Evolutionary conservation across 345 rosid genomes (phyloP), one percentile per base, ranked within the genome.

Genomic region (Acer yangbiense): DNA sequence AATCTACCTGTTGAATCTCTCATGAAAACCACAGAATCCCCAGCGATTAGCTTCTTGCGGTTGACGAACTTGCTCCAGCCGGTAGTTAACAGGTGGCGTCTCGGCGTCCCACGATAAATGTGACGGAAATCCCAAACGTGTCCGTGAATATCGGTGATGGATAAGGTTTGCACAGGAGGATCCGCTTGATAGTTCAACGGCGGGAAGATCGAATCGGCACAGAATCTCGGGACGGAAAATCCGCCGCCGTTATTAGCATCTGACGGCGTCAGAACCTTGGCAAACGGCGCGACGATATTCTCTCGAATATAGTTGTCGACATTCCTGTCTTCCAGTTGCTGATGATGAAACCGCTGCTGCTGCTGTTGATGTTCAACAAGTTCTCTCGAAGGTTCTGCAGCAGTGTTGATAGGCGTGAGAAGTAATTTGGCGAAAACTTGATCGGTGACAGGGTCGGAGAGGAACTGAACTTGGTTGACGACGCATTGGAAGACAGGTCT

Each of bases 1-100:
- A 90, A 85, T 74, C 87, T 81, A 5, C 89, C 89, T 12, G 11
- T 74, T 23, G 80, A 71, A 78, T 86, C 88, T 84, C 83, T 91
- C 97, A 95, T 90, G 79, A 93, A 96, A 1, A 96, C 93, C 9
- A 94, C 93, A 0, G 97, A 88, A 77, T 96, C 99, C 0, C 98
- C 97, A 3, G 99, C 97, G 65, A 96, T 89, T 1, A 96, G 86
- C 83, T 90, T 92, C 94, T 96, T 96, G 10, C 39, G 60, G 70
- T 96, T 96, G 6, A 96, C 97, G 73, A 96, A 96, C 83, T 91
- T 96, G 83, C 97, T 92, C 99, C 99, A 96, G 11, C 98, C 99
- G 7, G 98, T 94, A 67, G 98, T 94, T 46, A 96, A 83, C 78
- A 94, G 76, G 71, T 96, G 99, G 16, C 98, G 82, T 57, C 97